Evolutionary conservation across 2,329 filamentous ascomycete species (phyloP).

Genomic region (Claviceps maximensis): DNA sequence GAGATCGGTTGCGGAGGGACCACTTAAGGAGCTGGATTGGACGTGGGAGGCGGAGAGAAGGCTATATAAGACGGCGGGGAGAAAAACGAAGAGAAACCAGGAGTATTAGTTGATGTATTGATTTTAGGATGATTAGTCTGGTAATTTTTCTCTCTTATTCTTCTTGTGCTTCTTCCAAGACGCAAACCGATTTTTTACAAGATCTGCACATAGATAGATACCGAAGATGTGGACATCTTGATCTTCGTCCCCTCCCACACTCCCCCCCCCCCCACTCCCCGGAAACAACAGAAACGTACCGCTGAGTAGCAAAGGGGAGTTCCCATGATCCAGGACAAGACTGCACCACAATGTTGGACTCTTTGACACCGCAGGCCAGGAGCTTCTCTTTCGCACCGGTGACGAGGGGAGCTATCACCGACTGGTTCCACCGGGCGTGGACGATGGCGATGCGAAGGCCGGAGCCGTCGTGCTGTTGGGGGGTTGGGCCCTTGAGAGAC

Average conservation of each 20-base stretch:
- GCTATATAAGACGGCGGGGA: conserved; percentile 26
- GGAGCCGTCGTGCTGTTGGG: conserved; percentile 51
- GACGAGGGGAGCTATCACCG: conserved; percentile 77
- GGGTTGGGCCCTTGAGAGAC: conserved; percentile 43
- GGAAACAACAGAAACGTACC: conserved; percentile 36
- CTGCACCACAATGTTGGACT: conserved; percentile 79
- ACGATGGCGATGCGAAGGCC: conserved; percentile 83
- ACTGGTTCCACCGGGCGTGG: conserved; percentile 88
- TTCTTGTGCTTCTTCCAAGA: background rate
- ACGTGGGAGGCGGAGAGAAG: conserved; percentile 78
- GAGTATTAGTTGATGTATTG: background rate
- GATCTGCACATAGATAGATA: background rate
- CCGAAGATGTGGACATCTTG: background rate
- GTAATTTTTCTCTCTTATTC: background rate
- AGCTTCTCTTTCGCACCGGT: conserved; percentile 69
- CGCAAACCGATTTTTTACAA: background rate
- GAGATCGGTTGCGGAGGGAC: conserved; percentile 60
- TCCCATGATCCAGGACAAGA: conserved; percentile 92
- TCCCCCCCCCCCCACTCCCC: too few relatives aligned
- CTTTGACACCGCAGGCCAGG: conserved; percentile 63
- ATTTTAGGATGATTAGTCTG: background rate
- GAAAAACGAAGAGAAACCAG: too few relatives aligned
- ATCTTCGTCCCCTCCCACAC: background rate
- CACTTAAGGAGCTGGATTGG: conserved; percentile 53
- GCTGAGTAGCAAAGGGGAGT: conserved; percentile 78